Percentiles rank a stretch among this genome's conserved stretches.
phyloP scores from a whole-genome alignment of 202 grass and related monocot species.

The Dendrocalamus latiflorus region DNA sequence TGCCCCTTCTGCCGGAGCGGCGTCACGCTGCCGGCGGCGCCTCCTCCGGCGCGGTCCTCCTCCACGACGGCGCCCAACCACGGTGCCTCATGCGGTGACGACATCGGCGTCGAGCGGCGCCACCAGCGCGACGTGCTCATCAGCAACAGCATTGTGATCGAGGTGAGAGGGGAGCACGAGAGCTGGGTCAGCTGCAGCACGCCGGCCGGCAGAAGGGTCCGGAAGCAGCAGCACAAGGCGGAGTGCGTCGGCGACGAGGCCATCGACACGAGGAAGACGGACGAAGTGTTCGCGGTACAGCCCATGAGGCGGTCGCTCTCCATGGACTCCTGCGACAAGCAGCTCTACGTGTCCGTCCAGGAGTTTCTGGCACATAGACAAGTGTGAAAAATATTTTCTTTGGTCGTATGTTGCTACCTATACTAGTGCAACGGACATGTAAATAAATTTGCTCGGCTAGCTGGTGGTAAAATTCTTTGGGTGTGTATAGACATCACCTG shows the following conservation, averaged over 20 bases:
- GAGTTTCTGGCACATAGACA: constrained; percentile 38
- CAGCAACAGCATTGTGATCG: constrained; percentile 35
- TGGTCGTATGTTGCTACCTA: not conserved
- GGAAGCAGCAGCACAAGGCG: not conserved
- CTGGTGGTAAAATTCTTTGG: no score
- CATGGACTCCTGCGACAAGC: constrained; percentile 57
- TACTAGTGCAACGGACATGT: not conserved
- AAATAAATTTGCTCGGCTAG: not conserved
- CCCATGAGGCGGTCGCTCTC: constrained; percentile 73
- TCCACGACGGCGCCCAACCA: not conserved
- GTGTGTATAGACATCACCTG: no score
- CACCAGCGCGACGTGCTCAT: constrained; percentile 2
- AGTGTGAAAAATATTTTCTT: not conserved
- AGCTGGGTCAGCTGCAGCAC: not conserved
- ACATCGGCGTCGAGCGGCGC: not conserved
- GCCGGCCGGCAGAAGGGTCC: not conserved
- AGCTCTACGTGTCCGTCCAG: constrained; percentile 58
- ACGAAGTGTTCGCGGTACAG: constrained; percentile 50
- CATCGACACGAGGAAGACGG: constrained; percentile 46
- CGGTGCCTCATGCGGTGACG: not conserved
- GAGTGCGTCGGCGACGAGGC: constrained; percentile 84
- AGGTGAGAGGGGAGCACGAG: constrained; percentile 48
- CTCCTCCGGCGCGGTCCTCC: not conserved
- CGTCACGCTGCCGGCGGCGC: constrained; percentile 30
- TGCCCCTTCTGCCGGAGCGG: constrained; percentile 81